Evolutionary conservation across 345 rosid genomes (phyloP).

Genomic region (Eucalyptus marginata): DNA sequence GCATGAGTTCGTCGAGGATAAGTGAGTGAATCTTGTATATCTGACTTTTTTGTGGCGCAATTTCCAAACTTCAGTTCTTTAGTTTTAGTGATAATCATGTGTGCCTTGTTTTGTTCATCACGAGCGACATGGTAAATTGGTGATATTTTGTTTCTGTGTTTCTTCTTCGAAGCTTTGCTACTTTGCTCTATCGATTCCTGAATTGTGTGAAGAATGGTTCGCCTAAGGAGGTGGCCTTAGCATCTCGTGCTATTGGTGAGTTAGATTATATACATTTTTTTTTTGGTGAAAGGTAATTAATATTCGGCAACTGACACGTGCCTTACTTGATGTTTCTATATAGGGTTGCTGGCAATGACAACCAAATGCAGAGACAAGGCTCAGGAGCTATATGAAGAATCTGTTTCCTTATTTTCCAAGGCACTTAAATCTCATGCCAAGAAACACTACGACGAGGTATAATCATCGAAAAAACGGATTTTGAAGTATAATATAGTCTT

Average conservation of each 20-base stretch:
- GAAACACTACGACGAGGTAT: background rate
- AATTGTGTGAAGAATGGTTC: background rate
- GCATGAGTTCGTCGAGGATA: conserved; percentile 1
- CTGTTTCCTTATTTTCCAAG: background rate
- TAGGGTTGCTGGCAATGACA: conserved; percentile 1
- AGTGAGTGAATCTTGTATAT: background rate
- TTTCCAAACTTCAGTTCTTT: background rate
- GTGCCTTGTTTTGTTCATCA: background rate
- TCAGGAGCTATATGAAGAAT: background rate
- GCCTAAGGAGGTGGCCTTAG: background rate
- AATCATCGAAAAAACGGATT: background rate
- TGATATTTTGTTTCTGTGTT: background rate
- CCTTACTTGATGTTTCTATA: background rate
- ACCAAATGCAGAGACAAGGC: background rate
- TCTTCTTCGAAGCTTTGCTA: background rate
- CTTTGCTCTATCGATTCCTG: background rate
- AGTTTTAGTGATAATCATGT: background rate
- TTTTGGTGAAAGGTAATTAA: no score
- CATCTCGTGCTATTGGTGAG: conserved; percentile 1
- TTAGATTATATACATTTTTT: background rate
- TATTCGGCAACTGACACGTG: background rate
- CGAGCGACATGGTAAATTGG: background rate
- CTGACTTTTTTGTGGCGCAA: background rate
- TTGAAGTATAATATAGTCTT: background rate
- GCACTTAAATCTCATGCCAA: background rate